Evolutionary conservation across 371 early-diverging fungal species (phyloP), one percentile per base, ranked within the genome.

Genomic region (Mucor racemosus): DNA sequence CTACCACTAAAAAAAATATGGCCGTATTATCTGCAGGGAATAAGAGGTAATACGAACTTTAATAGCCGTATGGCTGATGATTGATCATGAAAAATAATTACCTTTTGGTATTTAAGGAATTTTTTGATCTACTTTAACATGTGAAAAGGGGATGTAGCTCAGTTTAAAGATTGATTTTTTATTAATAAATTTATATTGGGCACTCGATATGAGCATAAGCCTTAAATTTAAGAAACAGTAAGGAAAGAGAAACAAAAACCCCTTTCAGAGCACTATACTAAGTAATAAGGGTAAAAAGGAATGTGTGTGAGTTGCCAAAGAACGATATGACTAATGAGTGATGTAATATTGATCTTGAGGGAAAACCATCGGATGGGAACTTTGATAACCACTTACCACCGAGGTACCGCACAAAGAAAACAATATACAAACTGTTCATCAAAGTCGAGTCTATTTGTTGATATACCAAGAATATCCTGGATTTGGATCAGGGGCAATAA

Each of bases 331-430:
- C 26, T 3, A 26, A 3, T 26, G 26, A 46, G 15, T 7, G n/a
- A 15, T 3, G 17, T 46, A 5, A 7, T 0, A 38, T 46, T 44
- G 44, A 59, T 59, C 60, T 26, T 17, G 14, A 10, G 58, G 58
- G 8, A 58, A 58, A 9, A 26, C 58, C 41, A 58, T 11, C 41
- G 58, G 17, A 3, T 58, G 39, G 58, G 41, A 26, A 58, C 58
- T 58, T 58, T 41, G 58, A 58, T 58, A 41, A 19, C 0, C 5
- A 58, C 58, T 39, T 58, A 58, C 58, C 58, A 58, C 58, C 41
- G 58, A 15, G 41, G 41, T 9, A 21, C 8, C 41, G 58, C 58
- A 58, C 13, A 0, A 41, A 7, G 41, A 38, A 58, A 26, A 4
- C 26, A 58, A 36, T 13, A 5, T 7, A 9, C 58, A 7, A 41